These are phyloP conservation scores for Pistacia atlantica DNA, from an alignment of 345 rosid species.

Conservation along the genomic window DNA sequence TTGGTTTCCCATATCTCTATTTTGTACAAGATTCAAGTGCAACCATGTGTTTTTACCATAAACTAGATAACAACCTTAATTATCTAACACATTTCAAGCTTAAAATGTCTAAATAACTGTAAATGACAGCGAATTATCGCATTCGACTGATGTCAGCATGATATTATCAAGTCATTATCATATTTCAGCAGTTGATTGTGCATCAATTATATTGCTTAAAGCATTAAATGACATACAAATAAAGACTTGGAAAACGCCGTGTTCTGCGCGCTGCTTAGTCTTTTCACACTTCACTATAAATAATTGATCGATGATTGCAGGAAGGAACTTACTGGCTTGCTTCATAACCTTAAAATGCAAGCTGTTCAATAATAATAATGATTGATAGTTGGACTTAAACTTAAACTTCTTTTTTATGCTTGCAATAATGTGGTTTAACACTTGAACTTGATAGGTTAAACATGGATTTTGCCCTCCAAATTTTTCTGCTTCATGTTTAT, in stretches of 20 bases:
- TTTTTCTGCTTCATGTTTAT: background rate
- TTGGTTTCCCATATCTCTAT: too few species aligned
- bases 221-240: background rate
- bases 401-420: background rate
- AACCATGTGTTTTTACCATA: background rate
- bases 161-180: background rate
- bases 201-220: background rate
- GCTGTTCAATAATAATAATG: background rate
- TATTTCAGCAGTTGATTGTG: background rate
- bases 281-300: background rate
- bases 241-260: background rate
- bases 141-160: background rate
- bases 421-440: background rate
- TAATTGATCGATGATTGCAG: background rate
- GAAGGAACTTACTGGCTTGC: background rate
- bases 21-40: background rate
- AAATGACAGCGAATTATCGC: background rate
- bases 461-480: background rate
- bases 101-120: background rate
- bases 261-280: background rate
- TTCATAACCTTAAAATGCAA: too few species aligned
- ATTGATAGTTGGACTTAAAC: constrained; percentile 9
- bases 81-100: background rate
- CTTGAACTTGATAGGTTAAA: too few species aligned
- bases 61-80: background rate